Conservation (phyloP, 331 rosid species). For the Quercus tomentella region DNA sequence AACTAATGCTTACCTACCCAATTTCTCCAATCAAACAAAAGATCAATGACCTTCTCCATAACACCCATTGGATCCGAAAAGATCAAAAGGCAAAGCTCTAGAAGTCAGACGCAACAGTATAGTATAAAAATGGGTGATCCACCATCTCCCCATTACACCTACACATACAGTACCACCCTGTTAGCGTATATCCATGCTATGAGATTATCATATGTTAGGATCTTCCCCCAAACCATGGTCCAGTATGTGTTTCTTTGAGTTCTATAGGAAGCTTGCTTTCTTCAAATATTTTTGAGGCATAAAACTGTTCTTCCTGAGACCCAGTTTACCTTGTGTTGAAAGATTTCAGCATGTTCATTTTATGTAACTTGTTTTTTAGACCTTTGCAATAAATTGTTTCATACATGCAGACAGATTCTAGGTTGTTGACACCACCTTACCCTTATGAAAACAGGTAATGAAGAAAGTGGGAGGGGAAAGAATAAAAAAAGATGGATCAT, state of each 20-base stretch:
- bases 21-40: too few species aligned
- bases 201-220: too few species aligned
- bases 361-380: background rate
- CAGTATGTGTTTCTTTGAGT: background rate
- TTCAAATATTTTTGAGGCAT: background rate
- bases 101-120: too few species aligned
- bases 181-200: too few species aligned
- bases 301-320: background rate
- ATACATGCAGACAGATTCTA: background rate
- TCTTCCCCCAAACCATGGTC: too few species aligned
- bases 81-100: too few species aligned
- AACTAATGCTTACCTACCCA: too few species aligned
- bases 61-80: too few species aligned
- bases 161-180: too few species aligned
- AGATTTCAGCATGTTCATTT: background rate
- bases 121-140: too few species aligned
- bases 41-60: too few species aligned
- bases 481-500: background rate
- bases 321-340: background rate
- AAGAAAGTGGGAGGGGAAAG: background rate
- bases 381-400: background rate
- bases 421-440: background rate
- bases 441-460: background rate
- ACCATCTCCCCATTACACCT: too few species aligned
- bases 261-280: background rate